A percentile compares a stretch with the other conserved stretches of the same genome.
These are phyloP conservation scores for Aspergillus pseudoglaucus DNA, from an alignment of 2,329 filamentous ascomycete species.

Conservation along the genomic window DNA sequence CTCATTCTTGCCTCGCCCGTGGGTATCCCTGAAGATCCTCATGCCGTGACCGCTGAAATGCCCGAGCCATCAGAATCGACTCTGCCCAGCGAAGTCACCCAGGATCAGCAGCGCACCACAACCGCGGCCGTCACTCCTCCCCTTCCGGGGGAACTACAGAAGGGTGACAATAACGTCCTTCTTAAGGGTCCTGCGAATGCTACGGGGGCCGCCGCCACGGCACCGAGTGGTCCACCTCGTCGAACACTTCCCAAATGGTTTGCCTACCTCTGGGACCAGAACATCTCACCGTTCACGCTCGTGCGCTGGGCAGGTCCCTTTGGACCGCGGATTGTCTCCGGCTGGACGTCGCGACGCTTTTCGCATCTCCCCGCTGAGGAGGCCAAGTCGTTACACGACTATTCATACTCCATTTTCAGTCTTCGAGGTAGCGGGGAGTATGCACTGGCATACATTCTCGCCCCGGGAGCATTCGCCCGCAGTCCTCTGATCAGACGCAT, in stretches of 20 bases:
- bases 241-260: constrained; percentile 75
- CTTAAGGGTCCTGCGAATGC: constrained; percentile 17
- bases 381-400: constrained; percentile 79
- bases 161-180: constrained; percentile 49
- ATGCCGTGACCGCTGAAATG: constrained; percentile 73
- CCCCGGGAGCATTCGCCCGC: constrained; percentile 86
- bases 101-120: constrained; percentile 56
- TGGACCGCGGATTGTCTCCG: constrained; percentile 84
- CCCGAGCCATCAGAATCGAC: constrained; percentile 70
- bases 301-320: constrained; percentile 83
- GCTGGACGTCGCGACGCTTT: constrained; percentile 91
- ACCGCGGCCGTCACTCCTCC: constrained; percentile 14
- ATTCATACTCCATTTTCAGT: constrained; percentile 89
- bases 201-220: constrained; percentile 36
- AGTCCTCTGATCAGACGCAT: constrained; percentile 83
- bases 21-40: constrained; percentile 89
- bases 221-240: constrained; percentile 39
- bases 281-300: constrained; percentile 88
- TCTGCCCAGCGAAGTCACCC: constrained; percentile 69
- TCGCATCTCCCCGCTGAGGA: constrained; percentile 77
- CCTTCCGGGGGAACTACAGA: constrained; percentile 18
- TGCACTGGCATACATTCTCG: constrained; percentile 83
- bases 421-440: constrained; percentile 92
- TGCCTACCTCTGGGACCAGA: constrained; percentile 91
- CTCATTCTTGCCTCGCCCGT: constrained; percentile 92